Evolutionary conservation across 208 protist genomes (phyloP).

Genomic region (Leptomonas pyrrhocoris): DNA sequence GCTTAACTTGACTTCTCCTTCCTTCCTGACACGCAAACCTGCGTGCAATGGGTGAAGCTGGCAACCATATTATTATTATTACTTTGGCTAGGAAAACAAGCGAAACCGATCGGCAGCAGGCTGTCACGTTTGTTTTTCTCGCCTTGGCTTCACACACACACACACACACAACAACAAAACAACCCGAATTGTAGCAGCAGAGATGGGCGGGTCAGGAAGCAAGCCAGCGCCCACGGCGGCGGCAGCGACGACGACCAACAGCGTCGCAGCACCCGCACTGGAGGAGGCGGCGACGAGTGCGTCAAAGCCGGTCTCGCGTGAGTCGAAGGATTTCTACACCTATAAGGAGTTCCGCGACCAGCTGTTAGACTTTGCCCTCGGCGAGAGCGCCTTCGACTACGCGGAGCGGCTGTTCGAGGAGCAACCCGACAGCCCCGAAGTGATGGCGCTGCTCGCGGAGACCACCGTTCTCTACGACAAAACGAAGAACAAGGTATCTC

Average conservation of each 20-base stretch:
- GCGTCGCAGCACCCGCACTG: background rate
- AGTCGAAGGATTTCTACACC: slow-evolving; percentile 28
- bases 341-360: slow-evolving; percentile 80
- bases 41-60: no score
- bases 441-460: slow-evolving; percentile 87
- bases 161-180: background rate
- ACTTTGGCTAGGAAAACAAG: no score
- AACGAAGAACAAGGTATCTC: slow-evolving; percentile 78
- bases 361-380: slow-evolving; percentile 76
- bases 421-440: slow-evolving; percentile 68
- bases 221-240: slow-evolving; percentile 5
- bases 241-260: background rate
- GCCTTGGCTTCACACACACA: background rate
- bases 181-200: background rate
- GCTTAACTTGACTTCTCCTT: no score
- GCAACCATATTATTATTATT: no score
- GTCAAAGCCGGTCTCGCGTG: background rate
- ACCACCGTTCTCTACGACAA: slow-evolving; percentile 82
- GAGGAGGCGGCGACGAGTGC: background rate
- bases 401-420: slow-evolving; percentile 69
- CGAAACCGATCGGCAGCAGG: no score
- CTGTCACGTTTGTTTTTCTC: no score
- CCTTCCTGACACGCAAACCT: no score
- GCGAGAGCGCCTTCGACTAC: slow-evolving; percentile 81
- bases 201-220: slow-evolving; percentile 25